These are phyloP conservation scores for Coccinonectria pachysandricola DNA, from an alignment of 2,329 filamentous ascomycete species.

Conservation along the genomic window DNA sequence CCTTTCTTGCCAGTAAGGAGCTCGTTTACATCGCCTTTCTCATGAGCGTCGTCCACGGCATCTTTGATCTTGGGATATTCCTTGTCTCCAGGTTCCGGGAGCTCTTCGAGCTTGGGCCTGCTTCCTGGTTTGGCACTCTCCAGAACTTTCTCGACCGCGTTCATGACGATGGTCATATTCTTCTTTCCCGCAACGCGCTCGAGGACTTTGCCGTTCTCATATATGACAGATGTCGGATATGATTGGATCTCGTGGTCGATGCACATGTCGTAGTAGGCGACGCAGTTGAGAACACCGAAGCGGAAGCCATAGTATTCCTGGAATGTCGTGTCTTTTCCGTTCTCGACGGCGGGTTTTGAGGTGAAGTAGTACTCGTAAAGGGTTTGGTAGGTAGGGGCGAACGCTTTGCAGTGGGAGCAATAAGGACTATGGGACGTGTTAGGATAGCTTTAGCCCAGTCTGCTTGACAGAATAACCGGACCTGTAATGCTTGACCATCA, in stretches of 20 bases:
- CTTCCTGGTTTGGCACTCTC: conserved; percentile 74
- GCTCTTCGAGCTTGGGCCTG: conserved; percentile 53
- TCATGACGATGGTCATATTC: conserved; percentile 54
- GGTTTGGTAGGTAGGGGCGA: conserved; percentile 82
- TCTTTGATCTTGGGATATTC: conserved; percentile 24
- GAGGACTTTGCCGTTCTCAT: conserved; percentile 62
- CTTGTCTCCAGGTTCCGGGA: conserved; percentile 62
- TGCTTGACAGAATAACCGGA: conserved; percentile 27
- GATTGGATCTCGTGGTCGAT: conserved; percentile 51
- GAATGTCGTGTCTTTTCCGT: conserved; percentile 52
- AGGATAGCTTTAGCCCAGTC: conserved; percentile 13
- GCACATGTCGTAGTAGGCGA: conserved; percentile 74
- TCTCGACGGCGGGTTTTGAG: conserved; percentile 55
- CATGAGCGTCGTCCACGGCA: background rate
- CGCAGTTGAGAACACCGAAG: conserved; percentile 78
- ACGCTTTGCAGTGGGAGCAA: conserved; percentile 64
- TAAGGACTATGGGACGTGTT: conserved; percentile 36
- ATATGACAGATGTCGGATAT: conserved; percentile 72
- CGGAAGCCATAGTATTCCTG: conserved; percentile 79
- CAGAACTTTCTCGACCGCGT: conserved; percentile 64
- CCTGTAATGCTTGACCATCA: conserved; percentile 59
- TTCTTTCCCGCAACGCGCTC: conserved; percentile 57
- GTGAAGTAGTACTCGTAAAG: conserved; percentile 93
- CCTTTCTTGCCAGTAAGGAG: background rate
- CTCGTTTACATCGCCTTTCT: background rate